Conservation (phyloP, 1,284 basidiomycete genomes). For the Bondarzewia mesenterica region DNA sequence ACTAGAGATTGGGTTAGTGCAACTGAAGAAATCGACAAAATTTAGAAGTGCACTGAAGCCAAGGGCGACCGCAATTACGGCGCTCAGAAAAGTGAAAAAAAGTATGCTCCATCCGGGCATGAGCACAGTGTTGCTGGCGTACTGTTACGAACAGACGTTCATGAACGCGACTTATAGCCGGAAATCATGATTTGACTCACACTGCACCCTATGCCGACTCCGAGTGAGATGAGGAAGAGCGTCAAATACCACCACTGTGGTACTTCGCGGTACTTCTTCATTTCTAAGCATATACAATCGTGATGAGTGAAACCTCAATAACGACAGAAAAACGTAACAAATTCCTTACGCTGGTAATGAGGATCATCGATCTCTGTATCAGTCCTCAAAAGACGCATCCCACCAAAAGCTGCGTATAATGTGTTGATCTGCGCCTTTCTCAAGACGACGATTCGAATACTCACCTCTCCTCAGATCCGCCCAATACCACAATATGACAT, state of each 20-base stretch:
- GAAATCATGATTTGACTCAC: conserved; percentile 13
- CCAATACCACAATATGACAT: conserved; percentile 46
- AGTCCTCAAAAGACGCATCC: conserved; percentile 30
- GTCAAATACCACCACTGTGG: conserved; percentile 44
- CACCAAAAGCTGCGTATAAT: conserved; percentile 29
- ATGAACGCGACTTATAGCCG: not conserved
- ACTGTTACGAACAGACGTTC: conserved; percentile 17
- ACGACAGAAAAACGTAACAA: not conserved
- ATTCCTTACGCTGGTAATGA: conserved; percentile 31
- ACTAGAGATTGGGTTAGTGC: too few relatives aligned
- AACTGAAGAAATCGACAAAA: too few relatives aligned
- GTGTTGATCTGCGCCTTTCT: not conserved
- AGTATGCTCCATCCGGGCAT: conserved; percentile 48
- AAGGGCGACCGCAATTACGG: conserved; percentile 36
- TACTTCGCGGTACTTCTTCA: conserved; percentile 45
- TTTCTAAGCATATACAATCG: too few relatives aligned
- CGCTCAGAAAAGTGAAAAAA: conserved; percentile 38
- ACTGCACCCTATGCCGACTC: conserved; percentile 45
- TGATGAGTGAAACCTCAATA: not conserved
- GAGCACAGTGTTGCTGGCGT: conserved; percentile 36
- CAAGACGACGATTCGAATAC: not conserved
- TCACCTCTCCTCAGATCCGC: conserved; percentile 28
- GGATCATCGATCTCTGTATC: conserved; percentile 37
- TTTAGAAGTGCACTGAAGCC: conserved; percentile 32
- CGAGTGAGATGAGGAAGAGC: conserved; percentile 40